A percentile compares a stretch with the other conserved stretches of the same genome.
Evolutionary conservation across 2,329 filamentous ascomycete genomes (phyloP).

Genomic region (Epichloe aotearoae): DNA sequence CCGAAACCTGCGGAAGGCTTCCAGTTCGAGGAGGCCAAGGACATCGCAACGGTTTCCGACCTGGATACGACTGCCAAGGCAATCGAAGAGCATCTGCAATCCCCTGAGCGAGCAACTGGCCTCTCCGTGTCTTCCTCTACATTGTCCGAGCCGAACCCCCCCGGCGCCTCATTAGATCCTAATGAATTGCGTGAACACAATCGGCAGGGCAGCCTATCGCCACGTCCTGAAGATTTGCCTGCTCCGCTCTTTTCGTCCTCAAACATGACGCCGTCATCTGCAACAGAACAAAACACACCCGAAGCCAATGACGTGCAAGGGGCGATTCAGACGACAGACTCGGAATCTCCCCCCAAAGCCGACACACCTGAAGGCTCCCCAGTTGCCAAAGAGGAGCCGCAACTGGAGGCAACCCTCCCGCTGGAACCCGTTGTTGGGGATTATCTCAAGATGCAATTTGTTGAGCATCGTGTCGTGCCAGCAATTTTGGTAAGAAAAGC

Average conservation of each 20-base stretch:
- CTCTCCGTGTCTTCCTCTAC: not conserved
- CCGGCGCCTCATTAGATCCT: conserved; percentile 5
- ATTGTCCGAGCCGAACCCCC: conserved; percentile 8
- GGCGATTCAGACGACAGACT: not conserved
- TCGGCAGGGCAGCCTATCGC: conserved; percentile 24
- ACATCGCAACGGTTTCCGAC: not conserved
- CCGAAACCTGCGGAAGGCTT: conserved; percentile 10
- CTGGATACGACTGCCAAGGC: not conserved
- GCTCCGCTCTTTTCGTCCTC: conserved; percentile 40
- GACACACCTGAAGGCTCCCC: conserved; percentile 1
- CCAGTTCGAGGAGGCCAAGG: not conserved
- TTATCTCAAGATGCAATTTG: conserved; percentile 89
- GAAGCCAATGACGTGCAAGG: conserved; percentile 2
- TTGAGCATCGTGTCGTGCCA: conserved; percentile 85
- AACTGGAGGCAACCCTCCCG: conserved; percentile 6
- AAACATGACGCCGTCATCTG: not conserved
- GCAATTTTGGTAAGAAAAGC: conserved; percentile 67
- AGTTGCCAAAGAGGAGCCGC: conserved; percentile 6
- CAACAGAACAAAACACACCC: not conserved
- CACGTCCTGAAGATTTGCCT: conserved; percentile 55
- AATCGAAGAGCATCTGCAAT: not conserved
- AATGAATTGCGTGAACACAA: conserved; percentile 6
- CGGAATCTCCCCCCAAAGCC: not conserved
- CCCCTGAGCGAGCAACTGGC: not conserved
- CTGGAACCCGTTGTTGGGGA: conserved; percentile 75